A percentile compares a stretch with the other conserved stretches of the same genome.
These are phyloP conservation scores for Cydonia oblonga DNA, from an alignment of 331 rosid species.

Conservation along the genomic window DNA sequence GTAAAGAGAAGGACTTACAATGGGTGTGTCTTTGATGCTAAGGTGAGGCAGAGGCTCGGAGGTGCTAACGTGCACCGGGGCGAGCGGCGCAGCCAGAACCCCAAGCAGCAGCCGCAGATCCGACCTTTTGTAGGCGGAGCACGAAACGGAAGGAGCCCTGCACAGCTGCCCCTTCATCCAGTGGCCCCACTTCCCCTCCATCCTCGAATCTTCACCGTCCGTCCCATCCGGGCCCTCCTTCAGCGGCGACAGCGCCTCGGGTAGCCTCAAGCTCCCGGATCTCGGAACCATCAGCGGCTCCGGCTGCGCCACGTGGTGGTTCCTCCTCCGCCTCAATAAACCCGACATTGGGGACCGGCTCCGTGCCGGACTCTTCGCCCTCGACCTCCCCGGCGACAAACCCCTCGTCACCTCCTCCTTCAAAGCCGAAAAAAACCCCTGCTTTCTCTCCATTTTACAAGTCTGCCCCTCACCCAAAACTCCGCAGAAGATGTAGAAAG, in stretches of 20 bases:
- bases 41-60: conserved; percentile 82
- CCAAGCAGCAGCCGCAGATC: conserved; percentile 94
- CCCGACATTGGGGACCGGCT: conserved; percentile 58
- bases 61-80: conserved; percentile 81
- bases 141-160: conserved; percentile 63
- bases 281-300: conserved; percentile 49
- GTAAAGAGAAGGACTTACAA: conserved; percentile 44
- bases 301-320: conserved; percentile 45
- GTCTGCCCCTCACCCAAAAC: not conserved
- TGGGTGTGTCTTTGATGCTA: conserved; percentile 91
- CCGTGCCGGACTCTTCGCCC: conserved; percentile 64
- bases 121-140: conserved; percentile 55
- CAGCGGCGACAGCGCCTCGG: conserved; percentile 81
- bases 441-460: conserved; percentile 68
- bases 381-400: conserved; percentile 68
- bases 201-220: conserved; percentile 43
- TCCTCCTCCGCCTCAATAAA: conserved; percentile 53
- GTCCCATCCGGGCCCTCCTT: conserved; percentile 66
- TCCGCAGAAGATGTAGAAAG: not conserved
- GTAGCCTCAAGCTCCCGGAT: conserved; percentile 78
- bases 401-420: conserved; percentile 83
- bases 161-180: conserved; percentile 90
- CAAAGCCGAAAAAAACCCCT: conserved; percentile 77
- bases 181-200: conserved; percentile 75
- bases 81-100: conserved; percentile 93